Conservation (phyloP, 768 basidiomycete genomes). For the Termitomyces sp. region DNA sequence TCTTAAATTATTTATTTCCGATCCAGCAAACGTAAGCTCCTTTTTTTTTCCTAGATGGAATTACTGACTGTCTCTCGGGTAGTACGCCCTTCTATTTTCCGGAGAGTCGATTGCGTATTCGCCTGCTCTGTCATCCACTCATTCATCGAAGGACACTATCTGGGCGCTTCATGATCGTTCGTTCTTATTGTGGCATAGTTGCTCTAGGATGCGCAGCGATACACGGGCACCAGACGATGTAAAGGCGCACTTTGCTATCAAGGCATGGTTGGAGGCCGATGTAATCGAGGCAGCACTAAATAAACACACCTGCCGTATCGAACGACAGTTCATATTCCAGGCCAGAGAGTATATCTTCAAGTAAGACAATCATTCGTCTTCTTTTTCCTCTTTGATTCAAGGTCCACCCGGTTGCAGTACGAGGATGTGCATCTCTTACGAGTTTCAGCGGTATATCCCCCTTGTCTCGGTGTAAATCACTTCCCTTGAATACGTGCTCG, state of each 20-base stretch:
- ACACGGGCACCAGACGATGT: constrained; percentile 37
- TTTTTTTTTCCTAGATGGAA: neutral
- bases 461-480: constrained; percentile 47
- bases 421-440: constrained; percentile 66
- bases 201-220: constrained; percentile 55
- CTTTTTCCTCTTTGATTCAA: neutral
- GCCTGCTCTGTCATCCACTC: constrained; percentile 19
- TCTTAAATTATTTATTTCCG: constrained; percentile 52
- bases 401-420: constrained; percentile 37
- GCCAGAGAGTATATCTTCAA: constrained; percentile 77
- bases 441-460: constrained; percentile 63
- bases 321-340: constrained; percentile 64
- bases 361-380: constrained; percentile 35
- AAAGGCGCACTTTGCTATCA: constrained; percentile 59
- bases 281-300: constrained; percentile 60
- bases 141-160: constrained; percentile 58
- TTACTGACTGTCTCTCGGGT: constrained; percentile 5
- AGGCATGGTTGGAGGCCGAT: constrained; percentile 70
- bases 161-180: constrained; percentile 74
- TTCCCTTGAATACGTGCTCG: neutral
- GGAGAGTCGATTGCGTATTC: constrained; percentile 55
- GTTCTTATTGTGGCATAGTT: constrained; percentile 72
- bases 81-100: constrained; percentile 75
- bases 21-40: constrained; percentile 61
- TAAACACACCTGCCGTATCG: constrained; percentile 61